These are phyloP conservation scores for Diaporthe nobilis DNA, from an alignment of 2,329 filamentous ascomycete species.

Conservation along the genomic window DNA sequence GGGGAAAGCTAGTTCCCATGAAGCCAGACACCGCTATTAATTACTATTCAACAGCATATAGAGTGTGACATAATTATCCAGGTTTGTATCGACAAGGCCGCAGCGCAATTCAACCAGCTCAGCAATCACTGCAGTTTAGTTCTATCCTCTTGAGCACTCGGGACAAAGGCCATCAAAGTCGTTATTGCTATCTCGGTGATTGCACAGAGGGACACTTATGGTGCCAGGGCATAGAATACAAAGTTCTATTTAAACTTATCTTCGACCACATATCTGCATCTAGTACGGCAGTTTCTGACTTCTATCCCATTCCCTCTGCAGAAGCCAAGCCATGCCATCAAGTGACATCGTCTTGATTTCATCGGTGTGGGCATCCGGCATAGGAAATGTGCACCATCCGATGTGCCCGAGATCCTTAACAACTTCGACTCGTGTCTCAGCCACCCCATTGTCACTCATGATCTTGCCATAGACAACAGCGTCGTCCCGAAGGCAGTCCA, in stretches of 20 bases:
- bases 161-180: neutral
- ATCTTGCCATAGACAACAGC: constrained; percentile 30
- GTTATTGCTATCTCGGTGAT: neutral
- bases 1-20: neutral
- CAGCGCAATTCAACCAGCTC: neutral
- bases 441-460: constrained; percentile 27
- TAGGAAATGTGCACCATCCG: constrained; percentile 8
- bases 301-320: constrained; percentile 18
- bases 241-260: neutral
- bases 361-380: constrained; percentile 6
- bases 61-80: neutral
- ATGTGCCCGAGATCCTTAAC: constrained; percentile 16
- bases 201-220: fast-evolving
- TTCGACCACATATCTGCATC: neutral
- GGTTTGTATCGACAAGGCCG: neutral
- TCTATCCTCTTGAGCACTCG: neutral
- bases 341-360: constrained; percentile 1
- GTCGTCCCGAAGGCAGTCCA: constrained; percentile 39
- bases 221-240: neutral
- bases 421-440: constrained; percentile 29
- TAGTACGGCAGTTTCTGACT: constrained; percentile 28
- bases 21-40: neutral
- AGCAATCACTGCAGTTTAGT: neutral
- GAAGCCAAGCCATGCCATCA: constrained; percentile 34
- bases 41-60: neutral